These are phyloP conservation scores for Tetrahymena elliotti DNA, from an alignment of 73 alveolate genomes.

Conservation along the genomic window DNA sequence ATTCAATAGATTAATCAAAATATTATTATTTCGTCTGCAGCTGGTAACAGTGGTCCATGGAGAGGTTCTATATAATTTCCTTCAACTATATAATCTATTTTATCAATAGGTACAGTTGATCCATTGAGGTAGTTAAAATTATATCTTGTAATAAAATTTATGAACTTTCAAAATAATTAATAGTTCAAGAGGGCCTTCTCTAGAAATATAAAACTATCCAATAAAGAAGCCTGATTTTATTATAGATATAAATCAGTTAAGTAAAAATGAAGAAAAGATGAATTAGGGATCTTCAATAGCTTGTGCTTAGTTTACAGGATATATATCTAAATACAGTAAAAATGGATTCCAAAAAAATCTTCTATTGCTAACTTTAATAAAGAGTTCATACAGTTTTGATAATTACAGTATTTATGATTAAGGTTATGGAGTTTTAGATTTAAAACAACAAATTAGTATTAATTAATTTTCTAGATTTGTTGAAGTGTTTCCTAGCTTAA, in stretches of 20 bases:
- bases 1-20: not conserved
- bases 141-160: not conserved
- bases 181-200: not conserved
- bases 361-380: not conserved
- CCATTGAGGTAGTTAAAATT: not conserved
- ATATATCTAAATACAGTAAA: not conserved
- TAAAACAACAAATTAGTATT: not conserved
- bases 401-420: not conserved
- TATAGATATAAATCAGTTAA: not conserved
- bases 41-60: not conserved
- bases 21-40: not conserved
- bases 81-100: not conserved
- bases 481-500: not conserved
- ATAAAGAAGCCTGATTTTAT: not conserved
- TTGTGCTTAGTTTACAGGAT: not conserved
- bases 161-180: not conserved
- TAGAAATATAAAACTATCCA: not conserved
- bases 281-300: not conserved
- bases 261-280: not conserved
- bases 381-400: not conserved
- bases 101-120: not conserved
- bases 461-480: not conserved
- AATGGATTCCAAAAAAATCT: not conserved
- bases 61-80: not conserved
- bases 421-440: not conserved